Percentiles rank a stretch among this genome's conserved stretches.
phyloP scores from a whole-genome alignment of 805 yeast species.

The Dipodascus geniculatus region DNA sequence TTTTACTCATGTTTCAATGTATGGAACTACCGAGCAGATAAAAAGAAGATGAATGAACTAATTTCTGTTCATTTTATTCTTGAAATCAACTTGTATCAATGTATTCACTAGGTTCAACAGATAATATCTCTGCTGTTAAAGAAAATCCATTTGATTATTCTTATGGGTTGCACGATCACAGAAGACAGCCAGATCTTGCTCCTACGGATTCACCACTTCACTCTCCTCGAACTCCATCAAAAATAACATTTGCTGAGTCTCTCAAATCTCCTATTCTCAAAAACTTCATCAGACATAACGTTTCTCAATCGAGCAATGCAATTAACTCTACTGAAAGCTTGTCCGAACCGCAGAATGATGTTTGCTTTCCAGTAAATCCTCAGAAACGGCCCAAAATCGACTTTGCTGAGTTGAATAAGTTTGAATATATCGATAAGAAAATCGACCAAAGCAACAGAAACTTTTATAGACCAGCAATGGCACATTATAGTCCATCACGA shows the following conservation, averaged over 20 bases:
- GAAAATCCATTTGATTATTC: background rate
- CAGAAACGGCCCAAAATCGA: constrained; percentile 60
- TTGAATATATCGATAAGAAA: constrained; percentile 30
- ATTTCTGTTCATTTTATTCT: too few relatives aligned
- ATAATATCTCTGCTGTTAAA: background rate
- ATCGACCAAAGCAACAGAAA: constrained; percentile 2
- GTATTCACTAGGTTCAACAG: background rate
- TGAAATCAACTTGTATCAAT: too few relatives aligned
- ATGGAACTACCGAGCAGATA: background rate
- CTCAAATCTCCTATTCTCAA: background rate
- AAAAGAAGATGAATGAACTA: background rate
- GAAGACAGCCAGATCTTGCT: background rate
- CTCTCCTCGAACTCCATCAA: background rate
- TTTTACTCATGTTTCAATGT: background rate
- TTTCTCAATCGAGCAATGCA: background rate
- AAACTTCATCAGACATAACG: background rate
- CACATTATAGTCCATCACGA: constrained; percentile 6
- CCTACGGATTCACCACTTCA: background rate
- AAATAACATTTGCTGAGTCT: background rate
- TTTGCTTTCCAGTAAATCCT: constrained; percentile 85
- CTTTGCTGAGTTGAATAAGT: constrained; percentile 81
- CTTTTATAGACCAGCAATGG: constrained; percentile 5
- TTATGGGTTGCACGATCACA: background rate
- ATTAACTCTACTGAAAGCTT: background rate
- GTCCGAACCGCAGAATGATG: constrained; percentile 54